A percentile compares a stretch with the other conserved stretches of the same genome.
Evolutionary conservation across 1,284 basidiomycete genomes (phyloP).

Genomic region (Leccinum holopus): DNA sequence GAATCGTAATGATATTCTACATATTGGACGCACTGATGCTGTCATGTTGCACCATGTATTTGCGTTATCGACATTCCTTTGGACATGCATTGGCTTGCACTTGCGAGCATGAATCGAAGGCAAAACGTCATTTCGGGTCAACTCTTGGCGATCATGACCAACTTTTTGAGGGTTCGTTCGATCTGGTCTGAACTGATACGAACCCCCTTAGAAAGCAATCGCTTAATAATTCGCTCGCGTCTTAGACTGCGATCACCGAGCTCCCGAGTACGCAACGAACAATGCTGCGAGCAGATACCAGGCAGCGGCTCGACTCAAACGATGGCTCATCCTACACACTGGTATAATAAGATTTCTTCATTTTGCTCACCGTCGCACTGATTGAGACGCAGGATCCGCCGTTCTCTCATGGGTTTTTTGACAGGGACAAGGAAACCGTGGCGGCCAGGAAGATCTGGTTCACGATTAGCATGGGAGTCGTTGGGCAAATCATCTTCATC

Average conservation of each 20-base stretch:
- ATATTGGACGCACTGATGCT: slow-evolving; percentile 31
- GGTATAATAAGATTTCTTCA: slow-evolving; percentile 8
- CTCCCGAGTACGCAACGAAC: not conserved
- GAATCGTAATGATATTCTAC: slow-evolving; percentile 36
- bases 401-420: slow-evolving; percentile 38
- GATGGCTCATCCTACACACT: slow-evolving; percentile 5
- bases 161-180: not conserved
- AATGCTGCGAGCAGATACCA: slow-evolving; percentile 9
- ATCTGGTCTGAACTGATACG: not conserved
- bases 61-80: slow-evolving; percentile 32
- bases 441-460: slow-evolving; percentile 35
- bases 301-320: slow-evolving; percentile 2
- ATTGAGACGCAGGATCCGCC: slow-evolving; percentile 30
- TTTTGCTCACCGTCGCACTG: slow-evolving; percentile 15
- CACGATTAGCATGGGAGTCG: slow-evolving; percentile 28
- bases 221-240: slow-evolving; percentile 26
- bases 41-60: slow-evolving; percentile 25
- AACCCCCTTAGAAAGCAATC: slow-evolving; percentile 5
- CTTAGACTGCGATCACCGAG: not conserved
- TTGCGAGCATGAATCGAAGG: slow-evolving; percentile 1
- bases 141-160: not conserved
- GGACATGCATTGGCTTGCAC: slow-evolving; percentile 8
- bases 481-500: slow-evolving; percentile 29
- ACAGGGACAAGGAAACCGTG: slow-evolving; percentile 34
- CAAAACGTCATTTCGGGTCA: not conserved